These are phyloP conservation scores for Teunomyces atbi DNA, from an alignment of 805 yeast species.

Conservation along the genomic window DNA sequence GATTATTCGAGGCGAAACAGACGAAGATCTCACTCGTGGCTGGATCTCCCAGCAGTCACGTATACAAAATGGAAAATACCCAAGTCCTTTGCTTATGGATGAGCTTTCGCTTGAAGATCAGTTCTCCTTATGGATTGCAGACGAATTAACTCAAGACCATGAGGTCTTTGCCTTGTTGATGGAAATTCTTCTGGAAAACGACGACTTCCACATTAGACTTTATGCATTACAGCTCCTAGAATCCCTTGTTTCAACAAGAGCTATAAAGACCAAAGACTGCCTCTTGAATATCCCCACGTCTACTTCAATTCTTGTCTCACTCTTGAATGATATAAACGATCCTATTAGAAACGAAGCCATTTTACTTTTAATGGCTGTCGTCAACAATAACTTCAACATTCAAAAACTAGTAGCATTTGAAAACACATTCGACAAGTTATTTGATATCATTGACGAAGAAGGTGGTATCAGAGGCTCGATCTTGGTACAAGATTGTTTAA, in stretches of 20 bases:
- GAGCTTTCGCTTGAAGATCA: conserved; percentile 63
- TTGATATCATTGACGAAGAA: conserved; percentile 77
- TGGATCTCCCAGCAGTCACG: conserved; percentile 78
- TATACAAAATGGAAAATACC: conserved; percentile 71
- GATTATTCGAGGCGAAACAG: conserved; percentile 66
- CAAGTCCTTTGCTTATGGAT: conserved; percentile 64
- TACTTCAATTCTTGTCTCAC: conserved; percentile 67
- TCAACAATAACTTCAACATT: conserved; percentile 75
- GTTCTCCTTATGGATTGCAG: conserved; percentile 92
- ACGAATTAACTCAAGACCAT: conserved; percentile 70
- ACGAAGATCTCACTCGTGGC: conserved; percentile 62
- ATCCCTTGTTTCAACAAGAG: conserved; percentile 76
- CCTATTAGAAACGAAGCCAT: conserved; percentile 89
- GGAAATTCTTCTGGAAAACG: conserved; percentile 46
- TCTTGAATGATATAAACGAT: conserved; percentile 52
- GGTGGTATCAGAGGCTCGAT: conserved; percentile 88
- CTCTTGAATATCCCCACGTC: conserved; percentile 76
- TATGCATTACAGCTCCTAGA: conserved; percentile 84
- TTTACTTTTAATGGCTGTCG: conserved; percentile 77
- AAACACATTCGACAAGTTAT: conserved; percentile 80
- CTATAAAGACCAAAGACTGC: conserved; percentile 68
- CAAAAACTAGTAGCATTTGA: conserved; percentile 95
- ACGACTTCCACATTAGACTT: conserved; percentile 74
- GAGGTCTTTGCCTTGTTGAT: conserved; percentile 27
- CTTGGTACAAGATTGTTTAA: conserved; percentile 87